These are phyloP conservation scores for Aspergillus incahuasiensis DNA, from an alignment of 495 filamentous ascomycete genomes.

Conservation along the genomic window DNA sequence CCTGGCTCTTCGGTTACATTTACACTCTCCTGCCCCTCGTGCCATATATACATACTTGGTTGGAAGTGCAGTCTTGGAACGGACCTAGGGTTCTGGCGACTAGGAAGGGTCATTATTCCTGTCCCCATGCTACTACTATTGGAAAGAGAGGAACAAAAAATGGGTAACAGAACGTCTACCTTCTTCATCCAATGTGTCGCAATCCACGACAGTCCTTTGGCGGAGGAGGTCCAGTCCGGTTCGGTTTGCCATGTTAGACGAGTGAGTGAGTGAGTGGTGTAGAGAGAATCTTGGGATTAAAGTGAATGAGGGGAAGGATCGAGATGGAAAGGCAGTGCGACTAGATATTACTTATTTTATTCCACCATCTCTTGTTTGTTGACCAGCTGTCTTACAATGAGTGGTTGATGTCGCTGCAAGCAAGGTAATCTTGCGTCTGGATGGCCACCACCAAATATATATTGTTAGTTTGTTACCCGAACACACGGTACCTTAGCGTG, in stretches of 20 bases:
- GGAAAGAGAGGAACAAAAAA: not conserved
- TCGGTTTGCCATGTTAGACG: slow-evolving; percentile 7
- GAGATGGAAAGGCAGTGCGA: not conserved
- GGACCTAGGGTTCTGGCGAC: slow-evolving; percentile 54
- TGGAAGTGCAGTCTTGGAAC: slow-evolving; percentile 64
- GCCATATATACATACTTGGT: slow-evolving; percentile 42
- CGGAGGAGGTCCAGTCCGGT: slow-evolving; percentile 39
- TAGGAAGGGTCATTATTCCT: slow-evolving; percentile 14
- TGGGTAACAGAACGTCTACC: slow-evolving; percentile 25
- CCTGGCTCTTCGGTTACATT: slow-evolving; percentile 31
- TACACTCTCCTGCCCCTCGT: not conserved
- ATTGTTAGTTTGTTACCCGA: too few species aligned
- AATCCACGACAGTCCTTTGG: slow-evolving; percentile 50
- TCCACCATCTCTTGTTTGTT: not conserved
- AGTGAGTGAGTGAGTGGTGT: not conserved
- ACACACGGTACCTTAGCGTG: too few species aligned
- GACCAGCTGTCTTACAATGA: not conserved
- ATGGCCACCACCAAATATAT: too few species aligned
- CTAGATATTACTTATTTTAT: not conserved
- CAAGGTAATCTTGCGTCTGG: not conserved
- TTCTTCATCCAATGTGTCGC: slow-evolving; percentile 56
- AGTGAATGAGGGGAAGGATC: not conserved
- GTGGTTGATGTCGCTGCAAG: not conserved
- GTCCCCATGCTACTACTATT: not conserved
- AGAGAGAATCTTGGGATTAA: not conserved